Percentiles rank a stretch among this genome's conserved stretches.
Conservation (phyloP, 164 flowering plant species). For the Buxus sempervirens region DNA sequence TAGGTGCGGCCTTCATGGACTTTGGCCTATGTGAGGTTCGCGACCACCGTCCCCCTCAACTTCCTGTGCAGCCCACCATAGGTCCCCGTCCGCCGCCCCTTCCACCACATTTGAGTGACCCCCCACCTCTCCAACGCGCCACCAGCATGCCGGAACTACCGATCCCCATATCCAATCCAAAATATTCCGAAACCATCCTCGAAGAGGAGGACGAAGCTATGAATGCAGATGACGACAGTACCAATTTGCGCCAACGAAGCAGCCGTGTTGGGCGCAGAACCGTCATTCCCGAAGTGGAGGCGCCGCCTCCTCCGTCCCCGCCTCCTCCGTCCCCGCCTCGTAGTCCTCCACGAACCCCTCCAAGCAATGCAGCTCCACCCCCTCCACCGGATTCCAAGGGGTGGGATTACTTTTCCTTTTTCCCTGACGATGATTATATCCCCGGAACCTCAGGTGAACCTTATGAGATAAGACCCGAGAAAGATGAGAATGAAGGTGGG, state of each 20-base stretch:
- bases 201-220: conserved; percentile 34
- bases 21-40: conserved; percentile 69
- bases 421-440: conserved; percentile 34
- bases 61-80: conserved; percentile 12
- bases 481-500: conserved; percentile 20
- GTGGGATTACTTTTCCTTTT: conserved; percentile 84
- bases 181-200: conserved; percentile 19
- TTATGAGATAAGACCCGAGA: conserved; percentile 21
- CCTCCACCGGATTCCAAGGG: conserved; percentile 43
- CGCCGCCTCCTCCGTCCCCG: conserved; percentile 18
- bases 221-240: conserved; percentile 23
- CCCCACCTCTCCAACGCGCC: conserved; percentile 49
- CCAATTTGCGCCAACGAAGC: conserved; percentile 6
- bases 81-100: conserved; percentile 53
- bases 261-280: conserved; percentile 11
- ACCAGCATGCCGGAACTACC: conserved; percentile 57
- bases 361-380: conserved; percentile 23
- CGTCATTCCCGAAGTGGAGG: conserved; percentile 14
- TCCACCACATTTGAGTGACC: conserved; percentile 63
- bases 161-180: conserved; percentile 19
- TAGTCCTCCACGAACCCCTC: conserved; percentile 10
- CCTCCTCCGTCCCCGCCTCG: not conserved
- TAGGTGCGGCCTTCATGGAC: conserved; percentile 83
- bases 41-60: conserved; percentile 8
- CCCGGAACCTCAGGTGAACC: conserved; percentile 25